Base-by-base conservation (phyloP, 129 eudicot species). In the Flaveria bidentis region DNA sequence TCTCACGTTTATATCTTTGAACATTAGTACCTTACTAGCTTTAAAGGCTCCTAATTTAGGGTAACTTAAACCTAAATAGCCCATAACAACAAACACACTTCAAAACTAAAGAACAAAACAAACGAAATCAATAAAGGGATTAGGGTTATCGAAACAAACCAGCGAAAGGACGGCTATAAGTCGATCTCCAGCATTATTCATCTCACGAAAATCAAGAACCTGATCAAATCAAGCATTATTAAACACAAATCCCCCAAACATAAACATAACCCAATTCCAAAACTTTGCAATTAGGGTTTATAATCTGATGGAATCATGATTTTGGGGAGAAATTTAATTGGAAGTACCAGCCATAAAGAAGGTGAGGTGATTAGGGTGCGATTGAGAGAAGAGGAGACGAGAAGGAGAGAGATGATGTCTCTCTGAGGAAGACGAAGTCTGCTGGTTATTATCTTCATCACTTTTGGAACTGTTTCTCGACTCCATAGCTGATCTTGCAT, bases 121-220 rank as follows among this genome's bases (percentile, higher is more conserved):
- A 18, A 63, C 6, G 62, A 51, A 64, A 13, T 44, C 55, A 20
- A 67, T 39, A 45, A 76, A 62, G 39, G 5, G 14, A 76, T 51
- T 28, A 36, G 47, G 41, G 22, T 22, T 69, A 71, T 20, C 9
- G 15, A 79, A 73, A 80, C 93, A 64, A 69, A 94, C 98, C 90
- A 94, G 87, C 47, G 97, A 86, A 68, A 94, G 96, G 75, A 96
- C 98, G 64, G 93, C 84, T 33, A 91, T 30, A 17, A 94, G 96
- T 72, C 98, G 90, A 79, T 85, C 81, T 64, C 98, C 97, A 63
- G 98, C 93, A 79, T 86, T 85, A 52, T 10, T 83, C 86, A 78
- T 86, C 80, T 94, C 98, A 57, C 79, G 98, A 73, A 94, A 86
- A 84, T 91, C 98, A 83, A 94, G 93, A 61, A 81, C 90, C 98